phyloP scores from a whole-genome alignment of 2,329 filamentous ascomycete species.

The Neonectria magnoliae region DNA sequence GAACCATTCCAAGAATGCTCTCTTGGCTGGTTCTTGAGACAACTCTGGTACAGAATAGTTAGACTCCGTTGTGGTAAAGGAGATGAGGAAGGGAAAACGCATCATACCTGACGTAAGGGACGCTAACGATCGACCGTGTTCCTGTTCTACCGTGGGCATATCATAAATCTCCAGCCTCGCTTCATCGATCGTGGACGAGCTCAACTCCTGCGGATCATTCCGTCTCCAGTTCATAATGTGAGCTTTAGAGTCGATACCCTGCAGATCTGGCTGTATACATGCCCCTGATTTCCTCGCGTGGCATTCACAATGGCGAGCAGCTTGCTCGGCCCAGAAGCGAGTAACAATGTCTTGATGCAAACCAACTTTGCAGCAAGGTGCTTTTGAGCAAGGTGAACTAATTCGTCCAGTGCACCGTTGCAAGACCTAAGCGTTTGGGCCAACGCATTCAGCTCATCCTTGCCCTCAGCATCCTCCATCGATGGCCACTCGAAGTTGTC shows the following conservation, averaged over 20 bases:
- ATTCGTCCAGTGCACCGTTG: background rate
- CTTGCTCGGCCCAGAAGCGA: too few species aligned
- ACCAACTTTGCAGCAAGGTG: background rate
- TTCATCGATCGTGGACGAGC: background rate
- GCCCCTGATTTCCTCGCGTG: background rate
- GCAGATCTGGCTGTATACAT: background rate
- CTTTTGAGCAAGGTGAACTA: background rate
- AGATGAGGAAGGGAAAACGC: background rate
- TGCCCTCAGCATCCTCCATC: background rate
- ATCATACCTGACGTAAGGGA: background rate
- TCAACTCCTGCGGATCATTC: background rate
- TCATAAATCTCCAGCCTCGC: background rate
- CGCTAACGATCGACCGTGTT: background rate
- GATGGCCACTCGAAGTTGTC: background rate
- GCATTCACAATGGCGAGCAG: too few species aligned
- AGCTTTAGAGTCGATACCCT: background rate
- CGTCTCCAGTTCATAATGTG: background rate
- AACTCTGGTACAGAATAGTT: background rate
- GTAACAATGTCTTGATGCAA: too few species aligned
- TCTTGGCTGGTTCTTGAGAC: background rate
- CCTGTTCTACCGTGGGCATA: background rate
- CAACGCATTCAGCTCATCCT: background rate
- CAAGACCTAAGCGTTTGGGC: background rate
- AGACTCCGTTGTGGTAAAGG: background rate
- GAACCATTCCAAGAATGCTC: background rate